A percentile compares a stretch with the other conserved stretches of the same genome.
Conservation (phyloP, 805 yeast genomes). For the Kluyveromyces wickerhamii region DNA sequence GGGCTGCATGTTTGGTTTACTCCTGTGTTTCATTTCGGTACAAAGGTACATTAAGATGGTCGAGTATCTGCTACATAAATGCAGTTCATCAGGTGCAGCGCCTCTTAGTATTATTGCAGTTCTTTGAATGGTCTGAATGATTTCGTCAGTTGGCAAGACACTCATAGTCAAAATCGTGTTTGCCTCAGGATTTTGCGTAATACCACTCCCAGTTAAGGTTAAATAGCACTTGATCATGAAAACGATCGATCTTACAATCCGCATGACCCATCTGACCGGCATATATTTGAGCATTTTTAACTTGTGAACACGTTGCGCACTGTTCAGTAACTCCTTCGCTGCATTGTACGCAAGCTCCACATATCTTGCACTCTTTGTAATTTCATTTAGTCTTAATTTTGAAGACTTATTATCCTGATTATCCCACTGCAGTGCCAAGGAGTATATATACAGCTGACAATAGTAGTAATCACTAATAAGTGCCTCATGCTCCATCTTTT, state of each 20-base stretch:
- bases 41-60: constrained; percentile 69
- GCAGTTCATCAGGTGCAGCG: constrained; percentile 85
- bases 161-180: constrained; percentile 50
- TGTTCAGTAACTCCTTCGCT: constrained; percentile 69
- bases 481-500: constrained; percentile 54
- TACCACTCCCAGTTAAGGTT: constrained; percentile 40
- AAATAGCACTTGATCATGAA: constrained; percentile 80
- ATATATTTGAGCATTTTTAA: constrained; percentile 59
- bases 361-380: constrained; percentile 64
- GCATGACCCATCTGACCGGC: constrained; percentile 89
- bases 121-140: constrained; percentile 54
- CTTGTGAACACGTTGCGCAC: constrained; percentile 61
- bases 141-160: constrained; percentile 63
- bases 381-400: constrained; percentile 54
- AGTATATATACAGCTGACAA: constrained; percentile 74
- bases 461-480: constrained; percentile 78
- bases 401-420: constrained; percentile 23
- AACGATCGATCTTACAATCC: constrained; percentile 82
- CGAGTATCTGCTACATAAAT: constrained; percentile 71
- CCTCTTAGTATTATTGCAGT: constrained; percentile 71
- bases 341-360: constrained; percentile 77
- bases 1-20: constrained; percentile 23
- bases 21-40: constrained; percentile 56
- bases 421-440: constrained; percentile 61
- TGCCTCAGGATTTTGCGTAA: constrained; percentile 29